Base-by-base conservation (phyloP, 805 yeast genomes). In the Jamesozyma jinghongensis region DNA sequence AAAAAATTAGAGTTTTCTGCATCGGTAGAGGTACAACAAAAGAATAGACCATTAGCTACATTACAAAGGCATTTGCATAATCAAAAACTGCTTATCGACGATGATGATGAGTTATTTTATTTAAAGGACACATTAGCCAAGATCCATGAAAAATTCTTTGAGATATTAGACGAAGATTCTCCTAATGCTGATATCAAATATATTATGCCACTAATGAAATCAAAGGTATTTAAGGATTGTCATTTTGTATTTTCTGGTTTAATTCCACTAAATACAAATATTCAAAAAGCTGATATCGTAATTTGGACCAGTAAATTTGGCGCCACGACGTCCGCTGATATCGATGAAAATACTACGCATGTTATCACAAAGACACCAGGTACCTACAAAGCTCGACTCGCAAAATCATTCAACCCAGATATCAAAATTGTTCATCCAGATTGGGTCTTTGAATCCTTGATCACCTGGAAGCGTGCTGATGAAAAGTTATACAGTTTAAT, bases 241-340 rank as follows among this genome's bases (percentile, higher is more conserved):
- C 75, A 76, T 3, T 74, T 92, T 41, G 70, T 90, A 16, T 81
- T 92, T 50, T 82, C 95, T 3, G 97, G 97, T 0, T 70, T 90
- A n/a, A 71, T 92, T 18, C 97, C 97, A 1, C 57, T 85, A n/a
- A 92, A 92, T 1, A 70, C 79, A 11, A 73, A 77, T 40, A 63
- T 84, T 14, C 79, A 81, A 39, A 65, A 71, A 27, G 92, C 94
- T 3, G 95, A 86, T 56, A 84, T 92, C 34, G 96, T 88, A 1
- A 76, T 81, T 18, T 90, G 97, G 97, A 84, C 90, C 11, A 74
- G 75, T 37, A 85, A 88, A 40, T 90, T 90, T 69, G 98, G 98
- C 1, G 97, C 95, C 0, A 69, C 69, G 2, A 87, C 90, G 6
- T 81, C 81, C 1, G 68, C 78, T 3, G 87, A 85, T 42, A 79